Base-by-base conservation (phyloP, 2,329 filamentous ascomycete species). In the Thermoascus crustaceus region DNA sequence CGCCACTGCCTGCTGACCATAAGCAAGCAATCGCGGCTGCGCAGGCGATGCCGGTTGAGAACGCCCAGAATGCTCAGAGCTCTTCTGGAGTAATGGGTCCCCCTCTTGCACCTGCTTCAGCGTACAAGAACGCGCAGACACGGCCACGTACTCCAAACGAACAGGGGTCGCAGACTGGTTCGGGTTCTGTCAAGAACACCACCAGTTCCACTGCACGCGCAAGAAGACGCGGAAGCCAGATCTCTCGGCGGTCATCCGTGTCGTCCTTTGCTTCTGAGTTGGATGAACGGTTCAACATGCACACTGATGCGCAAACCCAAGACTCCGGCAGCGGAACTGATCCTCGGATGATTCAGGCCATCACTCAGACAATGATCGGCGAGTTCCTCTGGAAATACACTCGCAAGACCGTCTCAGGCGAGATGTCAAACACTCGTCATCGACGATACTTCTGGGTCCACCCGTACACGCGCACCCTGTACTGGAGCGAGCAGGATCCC, bases 351-450 rank as follows among this genome's bases (percentile, higher is more conserved):
- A 96, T 98, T 48, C 87, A 95, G 66, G 91, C 91, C 32, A 95
- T 98, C 46, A 98, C 91, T 2, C 89, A 98, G 63, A 96, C 91
- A 11, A 98, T 98, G 91, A 96, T 98, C 54, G 91, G 91, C 37
- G 91, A 98, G 60, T 96, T 89, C 60, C 71, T 98, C 25, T 98
- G 91, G 91, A 98, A 98, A 61, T 98, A 98, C 63, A 98, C 91
- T 0, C 82, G 91, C 52, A 94, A 91, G 67, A 74, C 88, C 40
- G 88, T 87, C n/a, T 81, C 89, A 16, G 83, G 80, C 36, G 84
- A 87, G 44, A 78, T 94, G 63, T 96, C 88, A 10, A 82, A 80
- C 49, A 94, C 88, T 37, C 78, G 91, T 34, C 91, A 98, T 61
- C 78, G 85, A 42, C 80, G 91, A 20, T 98, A 95, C 71, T 98